Percentiles rank a stretch among this genome's conserved stretches.
Conservation (phyloP, 2,329 filamentous ascomycete species). For the Leptodontidium sp. region DNA sequence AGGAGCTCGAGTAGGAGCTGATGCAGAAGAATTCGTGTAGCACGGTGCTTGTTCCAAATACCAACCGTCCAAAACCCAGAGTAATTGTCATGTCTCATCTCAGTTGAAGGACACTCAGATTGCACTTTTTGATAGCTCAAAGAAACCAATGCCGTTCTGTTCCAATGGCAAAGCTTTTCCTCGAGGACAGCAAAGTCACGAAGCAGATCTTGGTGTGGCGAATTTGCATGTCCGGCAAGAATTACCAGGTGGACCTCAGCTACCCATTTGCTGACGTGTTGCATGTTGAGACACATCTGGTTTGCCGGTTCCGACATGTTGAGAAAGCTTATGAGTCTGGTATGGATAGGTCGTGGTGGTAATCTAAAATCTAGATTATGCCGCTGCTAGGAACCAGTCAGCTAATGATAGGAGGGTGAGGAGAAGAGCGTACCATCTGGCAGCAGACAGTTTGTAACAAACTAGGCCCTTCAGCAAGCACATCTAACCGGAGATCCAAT, state of each 20-base stretch:
- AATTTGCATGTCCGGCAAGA: background rate
- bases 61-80: constrained; percentile 17
- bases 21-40: constrained; percentile 21
- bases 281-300: constrained; percentile 23
- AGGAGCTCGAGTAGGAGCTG: constrained; percentile 12
- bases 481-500: constrained; percentile 15
- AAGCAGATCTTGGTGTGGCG: background rate
- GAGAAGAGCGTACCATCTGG: constrained; percentile 21
- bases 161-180: constrained; percentile 2
- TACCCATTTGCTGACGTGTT: constrained; percentile 21
- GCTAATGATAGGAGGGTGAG: background rate
- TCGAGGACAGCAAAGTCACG: background rate
- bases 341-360: background rate
- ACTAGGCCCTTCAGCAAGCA: constrained; percentile 11
- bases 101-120: background rate
- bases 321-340: constrained; percentile 16
- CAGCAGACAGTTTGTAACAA: constrained; percentile 27
- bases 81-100: constrained; percentile 8
- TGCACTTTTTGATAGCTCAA: background rate
- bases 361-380: constrained; percentile 24
- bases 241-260: constrained; percentile 8
- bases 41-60: constrained; percentile 27
- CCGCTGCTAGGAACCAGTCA: constrained; percentile 13
- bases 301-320: constrained; percentile 6
- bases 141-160: background rate